Conservation (phyloP, 2,329 filamentous ascomycete species). For the Fusarium sp. region DNA sequence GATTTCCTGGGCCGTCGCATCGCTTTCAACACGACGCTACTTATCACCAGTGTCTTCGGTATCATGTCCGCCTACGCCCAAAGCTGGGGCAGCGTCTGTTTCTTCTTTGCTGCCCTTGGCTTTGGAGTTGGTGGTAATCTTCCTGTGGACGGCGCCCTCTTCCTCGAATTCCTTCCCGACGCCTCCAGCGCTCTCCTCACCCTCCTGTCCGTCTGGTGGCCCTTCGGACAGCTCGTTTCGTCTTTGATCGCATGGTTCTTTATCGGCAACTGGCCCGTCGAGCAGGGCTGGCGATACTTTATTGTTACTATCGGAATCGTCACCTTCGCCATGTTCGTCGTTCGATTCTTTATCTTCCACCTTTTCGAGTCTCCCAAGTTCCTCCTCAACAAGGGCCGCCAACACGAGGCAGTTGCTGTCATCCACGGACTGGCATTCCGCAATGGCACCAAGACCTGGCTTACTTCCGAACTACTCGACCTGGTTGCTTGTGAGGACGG, state of each 20-base stretch:
- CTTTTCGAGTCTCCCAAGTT: constrained; percentile 90
- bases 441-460: constrained; percentile 77
- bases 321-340: constrained; percentile 81
- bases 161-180: constrained; percentile 84
- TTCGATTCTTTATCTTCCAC: constrained; percentile 83
- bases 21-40: constrained; percentile 83
- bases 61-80: constrained; percentile 74
- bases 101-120: constrained; percentile 70
- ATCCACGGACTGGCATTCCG: constrained; percentile 81
- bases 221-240: constrained; percentile 80
- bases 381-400: constrained; percentile 78
- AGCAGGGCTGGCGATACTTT: constrained; percentile 82
- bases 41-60: constrained; percentile 80
- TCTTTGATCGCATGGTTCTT: constrained; percentile 80
- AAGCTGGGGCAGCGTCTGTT: constrained; percentile 73
- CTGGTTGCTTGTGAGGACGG: constrained; percentile 61
- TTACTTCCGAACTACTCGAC: constrained; percentile 76
- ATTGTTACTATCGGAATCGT: constrained; percentile 75
- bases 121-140: constrained; percentile 80
- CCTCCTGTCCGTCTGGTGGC: constrained; percentile 88
- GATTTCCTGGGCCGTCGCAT: constrained; percentile 82
- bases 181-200: constrained; percentile 79
- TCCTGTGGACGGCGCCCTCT: constrained; percentile 82
- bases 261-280: constrained; percentile 73
- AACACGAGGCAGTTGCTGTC: constrained; percentile 81